Conservation (phyloP, 139 green algal species). For the Coelastrella sp. region DNA sequence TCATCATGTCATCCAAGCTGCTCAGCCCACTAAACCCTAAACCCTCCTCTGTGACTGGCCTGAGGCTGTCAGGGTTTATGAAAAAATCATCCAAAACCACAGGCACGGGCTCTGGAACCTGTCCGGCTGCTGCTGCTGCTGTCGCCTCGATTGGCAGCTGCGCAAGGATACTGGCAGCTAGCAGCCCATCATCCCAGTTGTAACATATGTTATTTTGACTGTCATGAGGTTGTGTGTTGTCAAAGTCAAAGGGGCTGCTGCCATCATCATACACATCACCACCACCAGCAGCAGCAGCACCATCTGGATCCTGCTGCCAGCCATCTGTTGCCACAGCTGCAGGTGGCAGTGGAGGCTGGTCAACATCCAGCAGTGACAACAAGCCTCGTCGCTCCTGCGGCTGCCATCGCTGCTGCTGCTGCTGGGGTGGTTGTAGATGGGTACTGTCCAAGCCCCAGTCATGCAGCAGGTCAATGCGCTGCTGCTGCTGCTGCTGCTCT, state of each 20-base stretch:
- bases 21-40: neutral
- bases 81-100: slow-evolving; percentile 46
- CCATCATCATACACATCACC: neutral
- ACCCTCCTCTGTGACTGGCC: neutral
- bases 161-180: slow-evolving; percentile 36
- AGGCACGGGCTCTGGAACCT: neutral
- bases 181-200: slow-evolving; percentile 1
- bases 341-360: neutral
- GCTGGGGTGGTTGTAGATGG: neutral
- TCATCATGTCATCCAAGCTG: neutral
- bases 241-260: neutral
- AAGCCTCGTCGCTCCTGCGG: neutral
- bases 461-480: neutral
- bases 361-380: neutral
- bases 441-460: slow-evolving; percentile 16
- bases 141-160: neutral
- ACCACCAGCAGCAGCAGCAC: neutral
- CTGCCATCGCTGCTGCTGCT: slow-evolving; percentile 21
- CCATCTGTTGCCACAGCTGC: slow-evolving; percentile 37
- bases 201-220: neutral
- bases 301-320: neutral
- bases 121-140: slow-evolving; percentile 14
- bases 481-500: slow-evolving; percentile 14
- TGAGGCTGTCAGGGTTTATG: slow-evolving; percentile 1
- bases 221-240: neutral